Evolutionary conservation across 2,329 filamentous ascomycete species (phyloP), one percentile per base, ranked within the genome.

Genomic region (Plectosphaerella plurivora): DNA sequence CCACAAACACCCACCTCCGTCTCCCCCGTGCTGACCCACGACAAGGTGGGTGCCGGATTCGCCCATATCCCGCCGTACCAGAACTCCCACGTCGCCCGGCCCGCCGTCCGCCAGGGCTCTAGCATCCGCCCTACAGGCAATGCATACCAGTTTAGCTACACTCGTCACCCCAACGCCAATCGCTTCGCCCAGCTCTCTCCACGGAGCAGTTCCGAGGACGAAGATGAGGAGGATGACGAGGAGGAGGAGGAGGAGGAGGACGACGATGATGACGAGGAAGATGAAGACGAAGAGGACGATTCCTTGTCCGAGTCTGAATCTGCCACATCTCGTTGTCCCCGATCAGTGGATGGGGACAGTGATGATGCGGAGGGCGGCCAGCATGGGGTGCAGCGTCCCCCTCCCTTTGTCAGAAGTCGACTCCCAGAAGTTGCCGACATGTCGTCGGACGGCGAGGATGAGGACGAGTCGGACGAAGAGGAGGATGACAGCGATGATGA

Each of bases 1-100:
- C 75, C 75, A 41, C 72, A 74, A 48, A 77, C 74, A 41, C 75
- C 75, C 49, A 74, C 71, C 41, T 65, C 68, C 36, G 50, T 61
- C 49, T 67, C 68, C 51, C 68, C 69, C 52, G 61, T 63, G 28
- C 61, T 66, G 54, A 59, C 62, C 49, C 67, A 66, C 59, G 68
- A 67, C 54, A 63, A 49, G 45, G 54, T 55, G 63, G 24, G 44
- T 16, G 25, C 22, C 11, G 65, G 53, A 54, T 62, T 63, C 45
- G 62, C 62, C 14, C 63, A 63, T 55, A 59, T 66, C 60, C 61
- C 66, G 52, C 59, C 62, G 52, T 68, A 69, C 53, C 60, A 64
- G 49, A 64, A 63, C 51, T 61, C 63, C 45, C 28, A 33, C 28
- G 28, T 33, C 11, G 59, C 63, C 47, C 63, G 61, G 14, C 52